Conservation (phyloP, 2,329 filamentous ascomycete species). For the Fusarium anthophilum region DNA sequence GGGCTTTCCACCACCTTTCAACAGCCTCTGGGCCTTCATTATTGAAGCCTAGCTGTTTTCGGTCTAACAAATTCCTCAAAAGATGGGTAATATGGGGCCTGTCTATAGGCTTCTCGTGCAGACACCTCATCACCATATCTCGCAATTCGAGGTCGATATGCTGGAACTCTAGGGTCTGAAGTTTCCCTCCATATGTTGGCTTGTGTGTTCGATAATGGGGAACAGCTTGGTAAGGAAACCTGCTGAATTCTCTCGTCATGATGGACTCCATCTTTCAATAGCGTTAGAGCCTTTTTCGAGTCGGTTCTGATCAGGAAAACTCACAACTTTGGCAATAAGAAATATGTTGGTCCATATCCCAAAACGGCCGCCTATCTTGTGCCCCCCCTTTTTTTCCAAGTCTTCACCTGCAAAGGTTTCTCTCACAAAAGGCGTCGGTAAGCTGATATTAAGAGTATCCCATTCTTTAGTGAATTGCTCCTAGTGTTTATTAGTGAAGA, state of each 20-base stretch:
- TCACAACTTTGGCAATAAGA: constrained; percentile 40
- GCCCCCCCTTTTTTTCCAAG: neutral
- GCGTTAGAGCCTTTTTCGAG: constrained; percentile 3
- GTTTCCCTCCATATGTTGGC: constrained; percentile 37
- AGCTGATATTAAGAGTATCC: neutral
- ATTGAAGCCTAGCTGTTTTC: constrained; percentile 31
- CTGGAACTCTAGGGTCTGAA: constrained; percentile 6
- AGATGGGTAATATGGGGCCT: constrained; percentile 40
- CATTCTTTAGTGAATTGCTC: constrained; percentile 41
- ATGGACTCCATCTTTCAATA: constrained; percentile 41
- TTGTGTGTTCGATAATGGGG: neutral
- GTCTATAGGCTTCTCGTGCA: constrained; percentile 39
- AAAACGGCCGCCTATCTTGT: constrained; percentile 40
- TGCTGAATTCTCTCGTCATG: constrained; percentile 28
- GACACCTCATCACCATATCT: constrained; percentile 37
- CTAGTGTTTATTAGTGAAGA: constrained; percentile 25
- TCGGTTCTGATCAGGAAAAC: neutral
- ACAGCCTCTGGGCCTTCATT: constrained; percentile 20
- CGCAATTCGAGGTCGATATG: constrained; percentile 37
- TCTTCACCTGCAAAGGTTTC: constrained; percentile 18
- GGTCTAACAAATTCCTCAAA: constrained; percentile 24
- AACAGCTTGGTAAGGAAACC: constrained; percentile 22
- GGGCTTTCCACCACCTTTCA: constrained; percentile 30
- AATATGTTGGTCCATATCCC: constrained; percentile 45
- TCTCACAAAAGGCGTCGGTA: neutral